phyloP scores from a whole-genome alignment of 2,329 filamentous ascomycete species.

The Anisogramma anomala region DNA sequence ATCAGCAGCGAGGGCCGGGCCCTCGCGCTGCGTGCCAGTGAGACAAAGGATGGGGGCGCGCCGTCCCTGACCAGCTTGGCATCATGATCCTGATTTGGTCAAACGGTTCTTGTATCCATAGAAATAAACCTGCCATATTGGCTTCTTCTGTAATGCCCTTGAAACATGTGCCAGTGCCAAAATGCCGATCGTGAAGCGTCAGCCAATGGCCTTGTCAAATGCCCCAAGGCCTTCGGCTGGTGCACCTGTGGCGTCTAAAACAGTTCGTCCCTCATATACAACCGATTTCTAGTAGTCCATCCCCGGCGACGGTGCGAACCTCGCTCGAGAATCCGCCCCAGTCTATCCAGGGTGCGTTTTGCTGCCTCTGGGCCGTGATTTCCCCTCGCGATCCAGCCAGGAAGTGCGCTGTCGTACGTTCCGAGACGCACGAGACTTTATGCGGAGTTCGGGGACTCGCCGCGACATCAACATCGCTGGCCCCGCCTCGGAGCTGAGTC shows the following conservation, averaged over 20 bases:
- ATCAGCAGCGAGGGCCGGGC: too few relatives aligned
- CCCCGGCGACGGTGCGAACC: not conserved
- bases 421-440: too few relatives aligned
- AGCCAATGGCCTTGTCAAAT: not conserved
- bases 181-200: not conserved
- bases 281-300: not conserved
- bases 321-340: not conserved
- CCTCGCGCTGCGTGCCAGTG: too few relatives aligned
- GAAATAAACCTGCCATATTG: too few relatives aligned
- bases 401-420: not conserved
- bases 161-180: too few relatives aligned
- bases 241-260: not conserved
- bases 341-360: not conserved
- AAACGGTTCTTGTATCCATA: too few relatives aligned
- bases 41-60: too few relatives aligned
- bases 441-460: conserved; percentile 2
- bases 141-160: too few relatives aligned
- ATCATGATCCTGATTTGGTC: too few relatives aligned
- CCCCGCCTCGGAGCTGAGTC: conserved; percentile 11
- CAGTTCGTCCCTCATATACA: conserved; percentile 6
- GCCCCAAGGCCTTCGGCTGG: conserved; percentile 4
- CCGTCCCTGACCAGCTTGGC: too few relatives aligned
- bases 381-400: not conserved
- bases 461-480: conserved; percentile 6
- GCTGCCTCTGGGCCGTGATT: not conserved